Conservation (phyloP, 1,284 basidiomycete genomes). For the Taiwanofungus camphoratus region DNA sequence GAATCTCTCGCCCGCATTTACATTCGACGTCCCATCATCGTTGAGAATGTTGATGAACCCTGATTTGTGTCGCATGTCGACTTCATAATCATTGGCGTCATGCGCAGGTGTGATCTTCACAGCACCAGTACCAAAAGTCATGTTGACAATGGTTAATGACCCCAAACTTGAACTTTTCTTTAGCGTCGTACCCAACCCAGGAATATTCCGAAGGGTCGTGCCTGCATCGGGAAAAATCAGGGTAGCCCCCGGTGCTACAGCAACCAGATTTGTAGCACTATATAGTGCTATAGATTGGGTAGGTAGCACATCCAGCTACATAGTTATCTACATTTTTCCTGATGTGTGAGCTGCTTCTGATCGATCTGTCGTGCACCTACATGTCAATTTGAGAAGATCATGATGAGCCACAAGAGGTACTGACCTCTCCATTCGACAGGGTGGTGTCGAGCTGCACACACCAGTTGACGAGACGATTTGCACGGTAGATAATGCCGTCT, state of each 20-base stretch:
- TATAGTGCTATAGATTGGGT: too few species aligned
- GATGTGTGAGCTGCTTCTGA: slow-evolving; percentile 87
- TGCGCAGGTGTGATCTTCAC: slow-evolving; percentile 98
- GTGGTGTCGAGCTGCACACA: slow-evolving; percentile 92
- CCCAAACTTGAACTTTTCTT: slow-evolving; percentile 93
- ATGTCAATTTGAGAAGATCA: neutral
- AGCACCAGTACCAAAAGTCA: slow-evolving; percentile 92
- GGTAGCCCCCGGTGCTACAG: too few species aligned
- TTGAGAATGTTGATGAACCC: slow-evolving; percentile 93
- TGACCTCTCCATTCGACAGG: slow-evolving; percentile 88
- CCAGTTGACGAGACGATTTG: slow-evolving; percentile 95
- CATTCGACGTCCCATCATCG: slow-evolving; percentile 92
- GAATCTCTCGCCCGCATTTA: slow-evolving; percentile 75
- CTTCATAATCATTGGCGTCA: slow-evolving; percentile 93
- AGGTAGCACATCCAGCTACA: too few species aligned
- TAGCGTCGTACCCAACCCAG: slow-evolving; percentile 75
- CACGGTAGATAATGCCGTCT: slow-evolving; percentile 88
- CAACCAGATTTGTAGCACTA: too few species aligned
- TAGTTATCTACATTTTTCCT: too few species aligned
- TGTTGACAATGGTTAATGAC: slow-evolving; percentile 91
- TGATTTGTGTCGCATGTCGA: slow-evolving; percentile 79
- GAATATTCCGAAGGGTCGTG: too few species aligned
- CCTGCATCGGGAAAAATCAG: too few species aligned
- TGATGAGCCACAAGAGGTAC: too few species aligned
- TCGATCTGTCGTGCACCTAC: slow-evolving; percentile 90